Evolutionary conservation across 768 basidiomycete species (phyloP), one percentile per base, ranked within the genome.

Genomic region (Naganishia friedmannii): DNA sequence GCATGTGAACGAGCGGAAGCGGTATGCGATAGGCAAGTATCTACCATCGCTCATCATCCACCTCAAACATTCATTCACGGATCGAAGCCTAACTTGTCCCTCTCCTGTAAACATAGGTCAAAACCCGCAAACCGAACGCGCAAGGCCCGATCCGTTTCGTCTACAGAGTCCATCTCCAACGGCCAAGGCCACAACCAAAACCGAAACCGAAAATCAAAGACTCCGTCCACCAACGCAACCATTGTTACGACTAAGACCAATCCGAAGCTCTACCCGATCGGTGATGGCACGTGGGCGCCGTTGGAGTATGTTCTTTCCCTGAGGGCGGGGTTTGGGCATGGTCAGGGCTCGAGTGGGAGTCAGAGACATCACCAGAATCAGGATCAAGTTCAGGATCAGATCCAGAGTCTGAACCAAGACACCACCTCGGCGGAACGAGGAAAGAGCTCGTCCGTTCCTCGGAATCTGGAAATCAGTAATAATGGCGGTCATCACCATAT

Each of bases 11-110:
- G 54, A 34, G 54, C 54, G 12, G 54, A 55, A 15, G 54, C 54
- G 29, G 29, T 55, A 21, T 55, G 54, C 32, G 54, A 55, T 55
- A 29, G 54, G 54, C 26, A 29, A 55, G 54, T 55, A 7, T 55
- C n/a, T 15, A 17, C n/a, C 23, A 15, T 31, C 29, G 19, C 32
- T 4, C 19, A 3, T 4, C 29, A n/a, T 23, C 17, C 48, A 51
- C 3, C 48, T 23, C 48, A n/a, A 23, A 51, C n/a, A 7, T 1
- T 21, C 48, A 51, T 23, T 21, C n/a, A 51, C 23, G 42, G 7
- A 42, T 10, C 2, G 3, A 8, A 51, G 23, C 48, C n/a, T 23
- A 12, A 51, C 15, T 51, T 21, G 21, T 23, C 12, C 4, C 6
- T 3, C 48, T 21, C 23, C 48, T 51, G 19, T 46, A 42, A 42